Conservation (phyloP, 331 rosid species). For the Stylosanthes scabra region DNA sequence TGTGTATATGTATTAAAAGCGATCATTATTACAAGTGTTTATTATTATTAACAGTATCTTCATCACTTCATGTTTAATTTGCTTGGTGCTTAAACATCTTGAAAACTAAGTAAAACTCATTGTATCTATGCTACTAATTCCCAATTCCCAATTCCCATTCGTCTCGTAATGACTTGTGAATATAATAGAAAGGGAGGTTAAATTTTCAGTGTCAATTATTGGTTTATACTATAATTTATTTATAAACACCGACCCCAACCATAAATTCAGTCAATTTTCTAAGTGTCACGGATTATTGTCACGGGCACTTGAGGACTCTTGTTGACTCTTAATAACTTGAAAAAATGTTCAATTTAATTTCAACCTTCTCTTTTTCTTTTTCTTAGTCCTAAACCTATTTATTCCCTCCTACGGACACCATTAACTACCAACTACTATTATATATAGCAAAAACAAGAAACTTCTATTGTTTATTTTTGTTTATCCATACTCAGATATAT, state of each 20-base stretch:
- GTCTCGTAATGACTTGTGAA: no score
- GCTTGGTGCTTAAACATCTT: constrained; percentile 49
- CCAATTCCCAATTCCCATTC: no score
- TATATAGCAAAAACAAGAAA: neutral
- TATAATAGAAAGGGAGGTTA: constrained; percentile 5
- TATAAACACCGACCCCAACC: constrained; percentile 20
- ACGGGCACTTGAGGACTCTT: constrained; percentile 40
- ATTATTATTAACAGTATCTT: neutral
- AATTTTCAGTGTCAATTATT: neutral
- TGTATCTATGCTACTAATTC: constrained; percentile 13
- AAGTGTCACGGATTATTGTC: constrained; percentile 38
- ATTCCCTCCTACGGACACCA: no score
- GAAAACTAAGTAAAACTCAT: constrained; percentile 33
- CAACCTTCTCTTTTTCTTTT: no score
- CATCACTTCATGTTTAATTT: neutral
- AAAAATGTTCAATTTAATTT: neutral
- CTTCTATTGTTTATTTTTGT: neutral
- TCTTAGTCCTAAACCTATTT: no score
- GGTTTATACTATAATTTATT: neutral
- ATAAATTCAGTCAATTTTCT: constrained; percentile 36
- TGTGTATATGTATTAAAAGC: neutral
- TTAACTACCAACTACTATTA: no score
- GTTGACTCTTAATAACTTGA: constrained; percentile 38
- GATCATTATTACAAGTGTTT: constrained; percentile 18
- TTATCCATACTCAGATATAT: neutral